Percentiles rank a stretch among this genome's conserved stretches.
Conservation (phyloP, 1,284 basidiomycete species). For the Lentinula novae-zelandiae region DNA sequence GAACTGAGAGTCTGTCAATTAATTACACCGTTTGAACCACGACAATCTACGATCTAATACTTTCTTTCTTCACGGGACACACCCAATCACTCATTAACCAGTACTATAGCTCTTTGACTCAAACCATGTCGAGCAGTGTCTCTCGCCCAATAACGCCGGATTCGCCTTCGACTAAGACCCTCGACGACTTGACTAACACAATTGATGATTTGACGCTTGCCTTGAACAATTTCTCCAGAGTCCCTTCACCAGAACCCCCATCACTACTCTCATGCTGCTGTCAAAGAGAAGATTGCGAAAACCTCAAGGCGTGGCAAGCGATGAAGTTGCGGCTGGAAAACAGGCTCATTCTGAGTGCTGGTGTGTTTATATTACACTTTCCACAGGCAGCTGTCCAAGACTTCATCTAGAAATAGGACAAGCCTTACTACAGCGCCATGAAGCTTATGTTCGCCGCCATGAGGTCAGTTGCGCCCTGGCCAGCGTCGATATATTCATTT, state of each 20-base stretch:
- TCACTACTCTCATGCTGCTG: slow-evolving; percentile 61
- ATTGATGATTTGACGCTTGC: slow-evolving; percentile 77
- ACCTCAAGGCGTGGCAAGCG: slow-evolving; percentile 58
- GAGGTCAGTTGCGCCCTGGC: slow-evolving; percentile 40
- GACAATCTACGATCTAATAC: slow-evolving; percentile 13
- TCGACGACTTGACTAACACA: slow-evolving; percentile 58
- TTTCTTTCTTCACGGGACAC: slow-evolving; percentile 5
- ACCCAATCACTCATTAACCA: slow-evolving; percentile 7
- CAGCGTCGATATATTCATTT: slow-evolving; percentile 13
- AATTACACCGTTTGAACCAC: not conserved
- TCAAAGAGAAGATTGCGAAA: slow-evolving; percentile 59
- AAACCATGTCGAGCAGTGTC: slow-evolving; percentile 9
- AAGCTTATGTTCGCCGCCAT: slow-evolving; percentile 76
- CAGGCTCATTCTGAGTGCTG: slow-evolving; percentile 78
- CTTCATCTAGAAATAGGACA: slow-evolving; percentile 78
- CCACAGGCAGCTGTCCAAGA: not conserved
- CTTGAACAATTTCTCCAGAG: slow-evolving; percentile 64
- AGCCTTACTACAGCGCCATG: slow-evolving; percentile 83
- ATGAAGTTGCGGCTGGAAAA: slow-evolving; percentile 70
- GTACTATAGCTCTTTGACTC: slow-evolving; percentile 15
- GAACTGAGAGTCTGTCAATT: not conserved
- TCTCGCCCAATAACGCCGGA: slow-evolving; percentile 45
- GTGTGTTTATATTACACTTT: slow-evolving; percentile 39
- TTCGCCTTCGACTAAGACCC: slow-evolving; percentile 47
- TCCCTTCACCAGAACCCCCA: slow-evolving; percentile 62